Evolutionary conservation across 2,329 filamentous ascomycete species (phyloP).

Genomic region (Fusarium coffeatum): DNA sequence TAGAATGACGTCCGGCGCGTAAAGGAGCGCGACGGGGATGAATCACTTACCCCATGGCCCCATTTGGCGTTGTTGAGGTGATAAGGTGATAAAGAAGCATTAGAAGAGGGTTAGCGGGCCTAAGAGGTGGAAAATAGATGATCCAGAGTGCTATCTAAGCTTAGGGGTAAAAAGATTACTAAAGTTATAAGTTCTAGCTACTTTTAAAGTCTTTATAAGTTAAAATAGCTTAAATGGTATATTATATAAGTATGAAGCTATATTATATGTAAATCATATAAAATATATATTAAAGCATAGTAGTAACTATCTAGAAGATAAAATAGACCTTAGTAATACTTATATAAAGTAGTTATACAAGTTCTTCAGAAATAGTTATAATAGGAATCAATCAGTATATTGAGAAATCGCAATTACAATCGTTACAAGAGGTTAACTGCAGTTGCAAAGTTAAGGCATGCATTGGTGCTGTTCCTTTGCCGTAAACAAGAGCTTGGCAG

Average conservation of each 20-base stretch:
- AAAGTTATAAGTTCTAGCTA: not conserved
- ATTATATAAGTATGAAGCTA: not conserved
- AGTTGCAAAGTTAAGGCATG: not conserved
- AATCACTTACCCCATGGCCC: slow-evolving; percentile 41
- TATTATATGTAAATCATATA: not conserved
- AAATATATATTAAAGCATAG: not conserved
- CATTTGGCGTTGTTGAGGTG: slow-evolving; percentile 22
- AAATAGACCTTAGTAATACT: not conserved
- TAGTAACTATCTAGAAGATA: not conserved
- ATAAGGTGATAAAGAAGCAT: slow-evolving; percentile 17
- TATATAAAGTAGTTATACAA: not conserved
- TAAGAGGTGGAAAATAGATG: slow-evolving; percentile 22
- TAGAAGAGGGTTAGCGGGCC: slow-evolving; percentile 8
- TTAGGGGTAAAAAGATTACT: not conserved
- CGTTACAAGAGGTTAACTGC: not conserved
- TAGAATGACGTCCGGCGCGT: slow-evolving; percentile 8
- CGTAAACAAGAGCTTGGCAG: not conserved
- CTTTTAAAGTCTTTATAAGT: not conserved
- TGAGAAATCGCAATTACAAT: not conserved
- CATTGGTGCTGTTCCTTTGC: too few relatives aligned
- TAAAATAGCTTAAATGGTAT: not conserved
- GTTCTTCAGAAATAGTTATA: not conserved
- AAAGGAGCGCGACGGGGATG: slow-evolving; percentile 3
- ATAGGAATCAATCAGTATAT: not conserved
- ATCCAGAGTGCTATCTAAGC: not conserved